A percentile compares a stretch with the other conserved stretches of the same genome.
These are phyloP conservation scores for Cyclotella atomus DNA, from an alignment of 108 stramenopile genomes.

Conservation along the genomic window DNA sequence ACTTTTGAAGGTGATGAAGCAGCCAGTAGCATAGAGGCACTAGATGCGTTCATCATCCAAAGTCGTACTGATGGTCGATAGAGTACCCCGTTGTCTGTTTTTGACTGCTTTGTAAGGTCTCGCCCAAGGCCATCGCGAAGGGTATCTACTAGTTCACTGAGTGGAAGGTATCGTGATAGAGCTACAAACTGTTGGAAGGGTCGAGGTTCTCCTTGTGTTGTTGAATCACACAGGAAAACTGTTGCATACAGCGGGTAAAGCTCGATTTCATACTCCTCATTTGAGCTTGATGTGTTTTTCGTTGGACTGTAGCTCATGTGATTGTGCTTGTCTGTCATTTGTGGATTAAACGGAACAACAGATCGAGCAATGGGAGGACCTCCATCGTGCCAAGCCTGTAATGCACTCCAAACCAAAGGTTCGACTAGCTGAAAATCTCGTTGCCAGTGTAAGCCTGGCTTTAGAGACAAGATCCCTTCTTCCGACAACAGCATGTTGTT, in stretches of 20 bases:
- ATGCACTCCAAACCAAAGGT: constrained; percentile 82
- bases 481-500: constrained; percentile 74
- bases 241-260: constrained; percentile 85
- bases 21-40: constrained; percentile 26
- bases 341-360: constrained; percentile 71
- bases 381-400: constrained; percentile 93
- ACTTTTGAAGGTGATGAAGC: constrained; percentile 26
- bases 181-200: constrained; percentile 86
- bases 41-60: constrained; percentile 64
- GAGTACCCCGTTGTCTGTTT: constrained; percentile 9
- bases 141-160: constrained; percentile 65
- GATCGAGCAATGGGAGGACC: constrained; percentile 84
- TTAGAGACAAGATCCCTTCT: constrained; percentile 76
- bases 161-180: constrained; percentile 73
- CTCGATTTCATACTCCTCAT: constrained; percentile 83
- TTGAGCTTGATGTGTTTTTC: constrained; percentile 12
- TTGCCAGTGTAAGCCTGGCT: constrained; percentile 68
- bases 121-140: constrained; percentile 77
- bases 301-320: constrained; percentile 38
- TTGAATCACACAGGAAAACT: constrained; percentile 80
- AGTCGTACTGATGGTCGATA: constrained; percentile 45
- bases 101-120: constrained; percentile 53
- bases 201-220: constrained; percentile 78
- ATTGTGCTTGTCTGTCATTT: constrained; percentile 22
- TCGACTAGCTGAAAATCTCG: constrained; percentile 88